Evolutionary conservation across 805 yeast genomes (phyloP), one percentile per base, ranked within the genome.

Genomic region (Yarrowia sp.): DNA sequence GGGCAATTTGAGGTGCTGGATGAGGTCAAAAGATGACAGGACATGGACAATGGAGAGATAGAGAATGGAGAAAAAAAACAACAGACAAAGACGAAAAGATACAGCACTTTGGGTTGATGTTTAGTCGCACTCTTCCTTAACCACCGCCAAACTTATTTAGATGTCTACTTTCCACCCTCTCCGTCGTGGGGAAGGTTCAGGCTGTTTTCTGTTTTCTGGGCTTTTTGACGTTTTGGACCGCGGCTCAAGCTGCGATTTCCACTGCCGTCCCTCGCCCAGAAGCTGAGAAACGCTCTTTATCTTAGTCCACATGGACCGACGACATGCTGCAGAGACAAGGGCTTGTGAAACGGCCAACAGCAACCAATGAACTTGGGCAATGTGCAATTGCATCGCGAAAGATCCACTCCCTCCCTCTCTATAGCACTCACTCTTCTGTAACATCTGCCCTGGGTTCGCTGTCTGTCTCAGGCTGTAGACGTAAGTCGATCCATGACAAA

Each of bases 401-500:
- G 30, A 24, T 24, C 30, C 30, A 24, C 30, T 24, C 6, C 3
- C 30, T 24, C 30, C n/a, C 17, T 10, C 36, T 55, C 44, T 13
- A 24, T 40, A 5, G 19, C 60, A 2, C 3, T 24, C 30, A 24
- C 30, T 52, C 10, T 1, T 17, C 34, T 52, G 58, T 52, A 52
- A 34, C 56, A 52, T 43, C 8, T 19, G 33, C 13, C 43, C 43
- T 9, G 19, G 61, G 24, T n/a, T 5, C n/a, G 34, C 61, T 55
- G 61, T 55, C 61, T 55, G 46, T 55, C 61, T 39, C 61, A 52
- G 43, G 30, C 43, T 52, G 58, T 36, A 38, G 58, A 52, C 34
- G n/a, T 50, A 50, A 36, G 58, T 14, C 58, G 58, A 55, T 55
- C 63, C 63, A 55, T 58, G 49, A 58, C 64, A 58, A 58, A 42